These are phyloP conservation scores for Phyllosticta ampelicida DNA, from an alignment of 2,329 filamentous ascomycete genomes.

Conservation along the genomic window DNA sequence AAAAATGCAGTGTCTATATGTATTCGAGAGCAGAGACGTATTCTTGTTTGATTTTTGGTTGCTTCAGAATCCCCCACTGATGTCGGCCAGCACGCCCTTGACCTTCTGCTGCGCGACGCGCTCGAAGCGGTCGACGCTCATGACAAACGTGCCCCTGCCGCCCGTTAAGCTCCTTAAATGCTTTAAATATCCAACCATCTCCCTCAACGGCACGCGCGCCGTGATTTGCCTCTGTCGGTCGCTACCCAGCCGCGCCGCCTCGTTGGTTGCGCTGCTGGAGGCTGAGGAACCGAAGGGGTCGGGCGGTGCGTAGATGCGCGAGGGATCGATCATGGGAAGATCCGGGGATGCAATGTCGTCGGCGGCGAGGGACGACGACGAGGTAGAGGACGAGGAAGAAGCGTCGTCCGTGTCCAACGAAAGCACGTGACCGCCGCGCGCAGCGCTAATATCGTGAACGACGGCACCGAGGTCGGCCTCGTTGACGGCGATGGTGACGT, in stretches of 20 bases:
- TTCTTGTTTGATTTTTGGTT: too few species aligned
- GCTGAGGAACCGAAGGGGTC: slow-evolving; percentile 58
- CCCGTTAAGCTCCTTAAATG: slow-evolving; percentile 81
- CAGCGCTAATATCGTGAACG: slow-evolving; percentile 68
- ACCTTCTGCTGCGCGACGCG: slow-evolving; percentile 51
- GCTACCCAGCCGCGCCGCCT: neutral
- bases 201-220: slow-evolving; percentile 82
- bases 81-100: slow-evolving; percentile 39
- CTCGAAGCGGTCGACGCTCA: slow-evolving; percentile 63
- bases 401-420: slow-evolving; percentile 47
- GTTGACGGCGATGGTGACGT: slow-evolving; percentile 73
- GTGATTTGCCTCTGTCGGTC: slow-evolving; percentile 49
- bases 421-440: slow-evolving; percentile 62
- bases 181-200: slow-evolving; percentile 92
- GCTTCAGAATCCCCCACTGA: slow-evolving; percentile 5
- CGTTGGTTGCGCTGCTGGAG: neutral
- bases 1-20: too few species aligned
- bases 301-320: slow-evolving; percentile 72
- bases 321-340: slow-evolving; percentile 50
- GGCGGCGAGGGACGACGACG: slow-evolving; percentile 4
- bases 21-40: too few species aligned
- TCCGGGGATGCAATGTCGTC: slow-evolving; percentile 18
- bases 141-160: slow-evolving; percentile 68
- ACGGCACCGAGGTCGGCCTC: slow-evolving; percentile 72
- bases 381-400: slow-evolving; percentile 7